Percentiles rank a stretch among this genome's conserved stretches.
Conservation (phyloP, 2,329 filamentous ascomycete genomes). For the Cadophora sp. region DNA sequence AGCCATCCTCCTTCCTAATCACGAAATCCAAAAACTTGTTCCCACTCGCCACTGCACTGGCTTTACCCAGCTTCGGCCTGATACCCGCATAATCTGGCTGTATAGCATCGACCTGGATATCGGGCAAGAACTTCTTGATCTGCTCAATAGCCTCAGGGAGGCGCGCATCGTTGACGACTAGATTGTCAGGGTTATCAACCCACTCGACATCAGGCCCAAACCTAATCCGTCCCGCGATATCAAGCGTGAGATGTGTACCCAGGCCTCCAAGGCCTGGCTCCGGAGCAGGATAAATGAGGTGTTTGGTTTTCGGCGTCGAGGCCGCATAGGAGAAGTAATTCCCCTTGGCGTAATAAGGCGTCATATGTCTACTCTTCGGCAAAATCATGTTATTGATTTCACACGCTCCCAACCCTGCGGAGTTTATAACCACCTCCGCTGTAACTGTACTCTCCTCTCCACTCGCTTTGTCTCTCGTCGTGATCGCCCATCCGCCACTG, state of each 20-base stretch:
- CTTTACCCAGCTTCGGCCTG: slow-evolving; percentile 76
- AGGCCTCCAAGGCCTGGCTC: slow-evolving; percentile 82
- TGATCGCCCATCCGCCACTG: slow-evolving; percentile 72
- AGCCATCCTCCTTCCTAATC: slow-evolving; percentile 78
- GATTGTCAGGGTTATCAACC: slow-evolving; percentile 74
- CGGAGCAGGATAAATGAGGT: slow-evolving; percentile 89
- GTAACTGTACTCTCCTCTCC: slow-evolving; percentile 67
- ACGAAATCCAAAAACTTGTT: slow-evolving; percentile 85
- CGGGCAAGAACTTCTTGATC: slow-evolving; percentile 81
- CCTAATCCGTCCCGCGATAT: slow-evolving; percentile 81
- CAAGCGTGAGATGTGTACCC: slow-evolving; percentile 92
- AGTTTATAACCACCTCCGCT: slow-evolving; percentile 80
- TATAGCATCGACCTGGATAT: slow-evolving; percentile 70
- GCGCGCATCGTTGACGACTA: slow-evolving; percentile 70
- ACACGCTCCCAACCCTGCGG: slow-evolving; percentile 81
- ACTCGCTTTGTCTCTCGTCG: slow-evolving; percentile 54
- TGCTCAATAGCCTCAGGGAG: slow-evolving; percentile 73
- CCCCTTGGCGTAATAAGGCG: slow-evolving; percentile 87
- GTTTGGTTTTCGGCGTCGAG: slow-evolving; percentile 67
- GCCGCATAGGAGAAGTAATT: slow-evolving; percentile 89
- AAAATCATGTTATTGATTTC: slow-evolving; percentile 83
- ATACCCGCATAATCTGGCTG: slow-evolving; percentile 90
- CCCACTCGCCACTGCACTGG: slow-evolving; percentile 64
- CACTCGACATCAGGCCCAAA: slow-evolving; percentile 98
- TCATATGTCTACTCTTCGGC: slow-evolving; percentile 59